These are phyloP conservation scores for Metschnikowia drakensbergensis DNA, from an alignment of 805 yeast genomes.

Conservation along the genomic window DNA sequence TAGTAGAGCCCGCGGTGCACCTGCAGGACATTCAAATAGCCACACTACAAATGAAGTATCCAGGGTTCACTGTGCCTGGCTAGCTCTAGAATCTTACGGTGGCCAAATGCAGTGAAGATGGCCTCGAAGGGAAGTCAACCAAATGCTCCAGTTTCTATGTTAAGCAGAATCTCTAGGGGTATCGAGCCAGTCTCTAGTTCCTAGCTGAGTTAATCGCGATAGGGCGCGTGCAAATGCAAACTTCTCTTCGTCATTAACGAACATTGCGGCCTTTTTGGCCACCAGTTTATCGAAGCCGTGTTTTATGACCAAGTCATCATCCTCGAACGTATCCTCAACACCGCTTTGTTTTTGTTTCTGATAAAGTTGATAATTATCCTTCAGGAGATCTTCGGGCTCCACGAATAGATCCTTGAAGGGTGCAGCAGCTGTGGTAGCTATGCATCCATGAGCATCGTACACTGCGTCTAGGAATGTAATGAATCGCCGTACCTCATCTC, in stretches of 20 bases:
- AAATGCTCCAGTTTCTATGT: no score
- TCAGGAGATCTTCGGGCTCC: conserved; percentile 63
- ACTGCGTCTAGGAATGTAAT: conserved; percentile 95
- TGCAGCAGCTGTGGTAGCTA: conserved; percentile 87
- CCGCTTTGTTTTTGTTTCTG: conserved; percentile 35
- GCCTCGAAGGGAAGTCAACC: no score
- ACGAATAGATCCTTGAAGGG: conserved; percentile 82
- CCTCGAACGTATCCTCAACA: conserved; percentile 40
- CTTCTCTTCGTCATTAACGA: conserved; percentile 89
- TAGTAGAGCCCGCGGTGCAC: not conserved
- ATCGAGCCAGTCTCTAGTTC: conserved; percentile 91
- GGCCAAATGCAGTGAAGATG: not conserved
- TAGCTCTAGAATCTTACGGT: no score
- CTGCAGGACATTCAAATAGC: not conserved
- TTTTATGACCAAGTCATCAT: conserved; percentile 62
- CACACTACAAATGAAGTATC: not conserved
- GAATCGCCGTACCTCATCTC: conserved; percentile 86
- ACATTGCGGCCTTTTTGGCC: conserved; percentile 69
- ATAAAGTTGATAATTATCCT: conserved; percentile 44
- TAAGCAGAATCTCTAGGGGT: conserved; percentile 10
- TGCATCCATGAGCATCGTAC: conserved; percentile 82
- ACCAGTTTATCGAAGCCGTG: conserved; percentile 74
- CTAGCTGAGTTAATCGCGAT: conserved; percentile 88
- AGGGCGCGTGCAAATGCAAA: conserved; percentile 96
- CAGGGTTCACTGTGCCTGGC: no score